These are phyloP conservation scores for Talaromyces wortmannii DNA, from an alignment of 495 filamentous ascomycete species.

Conservation along the genomic window DNA sequence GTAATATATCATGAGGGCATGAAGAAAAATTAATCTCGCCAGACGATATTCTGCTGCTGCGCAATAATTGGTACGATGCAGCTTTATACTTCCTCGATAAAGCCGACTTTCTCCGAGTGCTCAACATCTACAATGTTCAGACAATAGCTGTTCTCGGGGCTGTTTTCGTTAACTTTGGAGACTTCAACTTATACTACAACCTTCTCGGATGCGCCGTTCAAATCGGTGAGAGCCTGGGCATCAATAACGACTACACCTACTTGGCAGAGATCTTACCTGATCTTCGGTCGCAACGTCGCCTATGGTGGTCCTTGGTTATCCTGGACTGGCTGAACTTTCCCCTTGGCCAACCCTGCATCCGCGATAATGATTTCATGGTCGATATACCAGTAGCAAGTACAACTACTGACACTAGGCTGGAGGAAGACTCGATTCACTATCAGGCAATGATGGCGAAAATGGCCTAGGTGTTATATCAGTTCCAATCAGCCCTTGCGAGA, in stretches of 20 bases:
- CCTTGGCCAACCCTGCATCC: background rate
- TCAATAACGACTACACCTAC: background rate
- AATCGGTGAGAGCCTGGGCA: background rate
- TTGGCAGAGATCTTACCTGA: background rate
- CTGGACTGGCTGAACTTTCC: background rate
- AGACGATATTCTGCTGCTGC: background rate
- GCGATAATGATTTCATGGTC: background rate
- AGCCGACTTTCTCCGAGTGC: background rate
- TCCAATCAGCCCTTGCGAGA: background rate
- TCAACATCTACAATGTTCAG: background rate
- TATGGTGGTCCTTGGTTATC: background rate
- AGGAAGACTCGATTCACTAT: background rate
- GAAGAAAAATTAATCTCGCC: background rate
- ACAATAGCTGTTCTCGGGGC: background rate
- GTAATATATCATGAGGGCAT: no score
- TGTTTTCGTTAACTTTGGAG: background rate
- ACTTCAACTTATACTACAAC: background rate
- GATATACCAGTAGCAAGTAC: background rate
- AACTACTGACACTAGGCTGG: background rate
- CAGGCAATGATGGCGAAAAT: background rate
- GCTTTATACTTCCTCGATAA: background rate
- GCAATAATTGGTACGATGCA: background rate
- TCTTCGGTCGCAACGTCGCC: background rate
- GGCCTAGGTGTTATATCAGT: background rate
- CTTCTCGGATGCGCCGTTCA: background rate